Base-by-base conservation (phyloP, 257 asterid genomes). In the Buddleja alternifolia region DNA sequence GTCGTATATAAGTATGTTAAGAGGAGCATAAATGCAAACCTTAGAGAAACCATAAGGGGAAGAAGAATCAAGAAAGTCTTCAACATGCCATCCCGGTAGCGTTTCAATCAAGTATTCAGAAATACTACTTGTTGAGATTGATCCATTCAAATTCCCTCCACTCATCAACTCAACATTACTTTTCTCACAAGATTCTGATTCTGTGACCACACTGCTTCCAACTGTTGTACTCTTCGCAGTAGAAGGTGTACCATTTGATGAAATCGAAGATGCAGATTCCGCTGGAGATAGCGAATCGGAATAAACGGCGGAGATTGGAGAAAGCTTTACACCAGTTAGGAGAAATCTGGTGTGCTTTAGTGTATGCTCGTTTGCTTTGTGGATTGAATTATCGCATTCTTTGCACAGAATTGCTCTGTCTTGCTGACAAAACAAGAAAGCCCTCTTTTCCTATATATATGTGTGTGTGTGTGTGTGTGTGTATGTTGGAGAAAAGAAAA, bases 41-140 rank as follows among this genome's bases (percentile, higher is more conserved):
- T 88, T 82, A 52, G 60, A 79, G 77, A 79, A 74, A 77, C 80
- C 75, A 76, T 16, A 20, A 39, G 88, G 77, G 15, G 95, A 77
- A 11, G 86, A 75, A 68, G 75, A 67, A 65, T 88, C 92, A 42
- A 93, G 83, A 52, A 93, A 79, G 36, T 93, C 97, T 57, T 93
- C 99, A 14, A 90, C 94, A 11, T 81, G 96, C 97, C 97, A 93
- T 1, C 97, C 95, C 0, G 99, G 99, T 10, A 90, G 45, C 70
- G 60, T 90, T 61, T 88, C 95, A 14, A 82, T 87, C 71, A 94
- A 69, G 65, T 90, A 90, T 69, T 93, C 99, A 0, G 99, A 88
- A 65, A 92, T 84, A 78, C 89, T 85, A 46, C 92, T 92, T 0
- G 89, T 23, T 8, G 81, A 47, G 32, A 66, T 76, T 0, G 76